Percentiles rank a stretch among this genome's conserved stretches.
phyloP scores from a whole-genome alignment of 2,329 filamentous ascomycete species.

The Colletotrichum acutatum region DNA sequence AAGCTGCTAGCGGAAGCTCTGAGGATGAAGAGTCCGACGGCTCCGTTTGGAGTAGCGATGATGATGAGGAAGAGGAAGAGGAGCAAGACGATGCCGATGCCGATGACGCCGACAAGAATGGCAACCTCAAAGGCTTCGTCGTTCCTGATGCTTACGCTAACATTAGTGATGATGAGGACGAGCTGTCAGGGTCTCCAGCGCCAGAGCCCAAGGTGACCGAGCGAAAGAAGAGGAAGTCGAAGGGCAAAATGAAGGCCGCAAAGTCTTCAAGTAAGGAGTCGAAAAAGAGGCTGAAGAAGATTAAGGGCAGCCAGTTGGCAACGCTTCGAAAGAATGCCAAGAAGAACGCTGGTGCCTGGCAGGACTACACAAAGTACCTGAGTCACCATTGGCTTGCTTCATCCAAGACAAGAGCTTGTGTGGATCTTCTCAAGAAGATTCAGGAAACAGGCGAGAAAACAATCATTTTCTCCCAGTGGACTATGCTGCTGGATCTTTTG shows the following conservation, averaged over 20 bases:
- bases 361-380: conserved; percentile 76
- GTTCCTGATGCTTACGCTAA: conserved; percentile 53
- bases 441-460: conserved; percentile 73
- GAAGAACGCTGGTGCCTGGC: conserved; percentile 67
- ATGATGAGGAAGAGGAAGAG: conserved; percentile 43
- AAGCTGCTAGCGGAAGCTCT: conserved; percentile 44
- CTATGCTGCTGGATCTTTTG: conserved; percentile 79
- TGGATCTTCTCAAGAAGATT: conserved; percentile 69
- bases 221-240: not conserved
- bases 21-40: conserved; percentile 47
- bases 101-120: conserved; percentile 47
- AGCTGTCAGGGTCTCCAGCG: conserved; percentile 35
- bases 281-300: conserved; percentile 50
- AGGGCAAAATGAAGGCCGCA: conserved; percentile 37
- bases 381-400: conserved; percentile 78
- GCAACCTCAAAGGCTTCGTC: conserved; percentile 65
- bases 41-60: conserved; percentile 45
- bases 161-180: conserved; percentile 45
- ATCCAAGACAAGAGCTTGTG: conserved; percentile 77
- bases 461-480: conserved; percentile 86
- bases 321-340: conserved; percentile 46
- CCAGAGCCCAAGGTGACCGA: conserved; percentile 6
- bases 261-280: conserved; percentile 35
- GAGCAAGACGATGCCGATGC: conserved; percentile 41
- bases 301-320: conserved; percentile 47